Conservation (phyloP, 768 basidiomycete genomes). For the Agrocybe chaxingu region DNA sequence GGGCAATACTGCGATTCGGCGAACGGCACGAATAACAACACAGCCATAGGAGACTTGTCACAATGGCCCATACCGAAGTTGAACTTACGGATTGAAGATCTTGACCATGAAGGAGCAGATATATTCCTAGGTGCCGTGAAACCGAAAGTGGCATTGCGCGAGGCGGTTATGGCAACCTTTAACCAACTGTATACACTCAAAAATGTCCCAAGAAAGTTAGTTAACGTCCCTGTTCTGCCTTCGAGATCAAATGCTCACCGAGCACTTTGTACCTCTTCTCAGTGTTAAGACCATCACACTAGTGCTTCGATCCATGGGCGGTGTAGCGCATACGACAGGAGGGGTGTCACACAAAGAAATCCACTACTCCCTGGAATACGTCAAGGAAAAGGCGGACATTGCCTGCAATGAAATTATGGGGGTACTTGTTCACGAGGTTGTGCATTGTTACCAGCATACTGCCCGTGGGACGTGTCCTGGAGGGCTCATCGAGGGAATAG, state of each 20-base stretch:
- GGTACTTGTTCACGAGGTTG: constrained; percentile 69
- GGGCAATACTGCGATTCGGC: constrained; percentile 10
- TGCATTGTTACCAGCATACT: constrained; percentile 74
- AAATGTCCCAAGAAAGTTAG: constrained; percentile 33
- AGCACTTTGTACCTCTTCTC: constrained; percentile 6
- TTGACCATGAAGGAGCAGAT: constrained; percentile 51
- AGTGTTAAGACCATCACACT: constrained; percentile 54
- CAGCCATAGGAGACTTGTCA: background rate
- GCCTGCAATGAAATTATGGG: constrained; percentile 61
- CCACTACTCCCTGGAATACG: constrained; percentile 63
- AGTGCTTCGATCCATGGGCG: constrained; percentile 61
- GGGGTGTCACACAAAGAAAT: constrained; percentile 59
- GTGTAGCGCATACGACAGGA: constrained; percentile 67
- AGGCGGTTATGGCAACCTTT: constrained; percentile 47
- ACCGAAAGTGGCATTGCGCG: constrained; percentile 33
- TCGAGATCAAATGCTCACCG: background rate
- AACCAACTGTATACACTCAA: constrained; percentile 36
- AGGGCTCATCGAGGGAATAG: constrained; percentile 75
- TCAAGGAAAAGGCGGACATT: constrained; percentile 36
- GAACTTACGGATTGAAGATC: constrained; percentile 51
- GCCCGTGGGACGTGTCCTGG: constrained; percentile 56
- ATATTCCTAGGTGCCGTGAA: constrained; percentile 52
- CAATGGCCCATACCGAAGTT: constrained; percentile 55
- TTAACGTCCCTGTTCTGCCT: background rate
- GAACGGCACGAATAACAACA: background rate